Conservation (phyloP, 805 yeast genomes). For the Pichia nakasei region DNA sequence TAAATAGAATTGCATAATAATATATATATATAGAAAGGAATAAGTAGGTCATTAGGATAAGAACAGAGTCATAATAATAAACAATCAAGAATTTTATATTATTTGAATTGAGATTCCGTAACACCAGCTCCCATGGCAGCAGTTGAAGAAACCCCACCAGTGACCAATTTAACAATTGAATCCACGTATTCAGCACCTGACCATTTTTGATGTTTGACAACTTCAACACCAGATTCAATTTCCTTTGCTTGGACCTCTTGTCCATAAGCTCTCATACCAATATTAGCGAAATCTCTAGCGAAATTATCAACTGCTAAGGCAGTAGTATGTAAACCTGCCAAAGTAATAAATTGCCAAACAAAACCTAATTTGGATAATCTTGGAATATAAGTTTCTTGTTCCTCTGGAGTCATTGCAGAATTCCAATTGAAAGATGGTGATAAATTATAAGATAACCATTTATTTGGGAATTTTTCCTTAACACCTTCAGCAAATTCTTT, state of each 20-base stretch:
- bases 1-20: too few relatives aligned
- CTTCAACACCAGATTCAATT: slow-evolving; percentile 84
- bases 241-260: slow-evolving; percentile 79
- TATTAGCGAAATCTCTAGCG: slow-evolving; percentile 63
- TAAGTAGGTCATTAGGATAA: too few relatives aligned
- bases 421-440: slow-evolving; percentile 99
- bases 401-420: slow-evolving; percentile 77
- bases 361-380: slow-evolving; percentile 84
- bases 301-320: slow-evolving; percentile 87
- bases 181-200: slow-evolving; percentile 97
- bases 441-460: slow-evolving; percentile 95
- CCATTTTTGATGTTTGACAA: slow-evolving; percentile 97
- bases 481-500: slow-evolving; percentile 92
- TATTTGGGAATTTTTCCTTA: slow-evolving; percentile 67
- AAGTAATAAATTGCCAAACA: slow-evolving; percentile 96
- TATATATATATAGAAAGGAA: too few relatives aligned
- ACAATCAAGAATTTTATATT: too few relatives aligned
- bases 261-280: slow-evolving; percentile 96
- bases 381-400: slow-evolving; percentile 84
- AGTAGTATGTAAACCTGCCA: slow-evolving; percentile 94
- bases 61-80: too few relatives aligned
- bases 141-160: slow-evolving; percentile 91
- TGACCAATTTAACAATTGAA: slow-evolving; percentile 76
- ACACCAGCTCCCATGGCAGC: slow-evolving; percentile 99
- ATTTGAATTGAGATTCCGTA: slow-evolving; percentile 89